Conservation (phyloP, 2,329 filamentous ascomycete species). For the Ceratocystis huliohia region DNA sequence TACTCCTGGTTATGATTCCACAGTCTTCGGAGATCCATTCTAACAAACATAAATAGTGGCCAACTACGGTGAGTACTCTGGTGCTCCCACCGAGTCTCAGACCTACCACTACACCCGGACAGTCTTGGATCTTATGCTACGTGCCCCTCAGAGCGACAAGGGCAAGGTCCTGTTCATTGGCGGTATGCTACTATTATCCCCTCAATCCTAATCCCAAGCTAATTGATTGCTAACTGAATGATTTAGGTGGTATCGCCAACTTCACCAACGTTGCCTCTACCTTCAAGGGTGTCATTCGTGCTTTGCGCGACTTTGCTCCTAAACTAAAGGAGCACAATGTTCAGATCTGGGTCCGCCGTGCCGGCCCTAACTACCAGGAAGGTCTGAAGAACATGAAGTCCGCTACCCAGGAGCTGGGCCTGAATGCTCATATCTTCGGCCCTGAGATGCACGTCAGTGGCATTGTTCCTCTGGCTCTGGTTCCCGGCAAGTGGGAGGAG, state of each 20-base stretch:
- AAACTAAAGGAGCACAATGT: constrained; percentile 90
- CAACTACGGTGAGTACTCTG: constrained; percentile 99
- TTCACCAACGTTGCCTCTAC: constrained; percentile 99
- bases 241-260: constrained; percentile 78
- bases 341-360: constrained; percentile 85
- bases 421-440: constrained; percentile 53
- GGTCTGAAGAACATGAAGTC: constrained; percentile 99
- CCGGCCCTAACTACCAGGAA: constrained; percentile 97
- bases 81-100: constrained; percentile 95
- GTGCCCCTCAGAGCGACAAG: constrained; percentile 68
- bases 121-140: constrained; percentile 93
- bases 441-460: constrained; percentile 93
- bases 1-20: neutral
- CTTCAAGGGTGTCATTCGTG: constrained; percentile 99
- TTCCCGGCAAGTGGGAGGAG: constrained; percentile 51
- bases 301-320: constrained; percentile 77
- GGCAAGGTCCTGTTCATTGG: constrained; percentile 99
- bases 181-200: constrained; percentile 34
- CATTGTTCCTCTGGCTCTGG: constrained; percentile 83
- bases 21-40: neutral
- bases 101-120: constrained; percentile 98
- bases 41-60: constrained; percentile 40
- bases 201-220: neutral
- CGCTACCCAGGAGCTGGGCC: constrained; percentile 81
- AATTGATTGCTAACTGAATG: neutral